Base-by-base conservation (phyloP, 805 yeast species). In the Maudiozyma serrabonitensis region DNA sequence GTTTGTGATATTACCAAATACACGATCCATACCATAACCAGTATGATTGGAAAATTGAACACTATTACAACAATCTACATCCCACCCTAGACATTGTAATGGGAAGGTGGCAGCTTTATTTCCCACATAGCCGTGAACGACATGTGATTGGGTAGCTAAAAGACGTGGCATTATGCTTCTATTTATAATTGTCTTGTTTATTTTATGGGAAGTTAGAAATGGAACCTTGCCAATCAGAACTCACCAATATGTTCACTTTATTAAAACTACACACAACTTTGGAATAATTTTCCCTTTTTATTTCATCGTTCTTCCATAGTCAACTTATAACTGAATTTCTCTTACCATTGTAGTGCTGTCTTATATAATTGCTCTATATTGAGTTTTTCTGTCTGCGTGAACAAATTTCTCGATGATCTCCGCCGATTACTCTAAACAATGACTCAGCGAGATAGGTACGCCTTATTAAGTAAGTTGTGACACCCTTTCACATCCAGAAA, bases 111-210 rank as follows among this genome's bases (percentile, higher is more conserved):
- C 87, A 0, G 96, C 95, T 50, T 82, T 78, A 64, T 89, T 89
- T 1, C 99, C 99, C 1, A 93, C 99, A 59, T 87, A 84, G 2
- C 99, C 99, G 63, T 91, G 98, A 2, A 81, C 89, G 1, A 93
- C 98, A 65, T 93, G 97, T 3, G 96, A 87, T 57, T 87, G 91
- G 41, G 61, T 57, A 19, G 60, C 56, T 51, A 57, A 47, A 21
- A 57, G 37, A 37, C 55, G 50, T 18, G 57, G 58, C 61, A 57
- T 57, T 7, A 18, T 19, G 18, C 11, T n/a, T 35, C 38, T 35
- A n/a, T 15, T 35, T 35, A 11, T 6, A 4, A 6, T 28, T 28
- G 9, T 28, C 3, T 28, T 8, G 32, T 28, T 28, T 3, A 21
- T 21, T 4, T 28, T 28, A 28, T 28, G 32, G 6, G 12, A 28